Percentiles rank a stretch among this genome's conserved stretches.
phyloP scores from a whole-genome alignment of 2,329 filamentous ascomycete genomes.

The Fusarium sp. region DNA sequence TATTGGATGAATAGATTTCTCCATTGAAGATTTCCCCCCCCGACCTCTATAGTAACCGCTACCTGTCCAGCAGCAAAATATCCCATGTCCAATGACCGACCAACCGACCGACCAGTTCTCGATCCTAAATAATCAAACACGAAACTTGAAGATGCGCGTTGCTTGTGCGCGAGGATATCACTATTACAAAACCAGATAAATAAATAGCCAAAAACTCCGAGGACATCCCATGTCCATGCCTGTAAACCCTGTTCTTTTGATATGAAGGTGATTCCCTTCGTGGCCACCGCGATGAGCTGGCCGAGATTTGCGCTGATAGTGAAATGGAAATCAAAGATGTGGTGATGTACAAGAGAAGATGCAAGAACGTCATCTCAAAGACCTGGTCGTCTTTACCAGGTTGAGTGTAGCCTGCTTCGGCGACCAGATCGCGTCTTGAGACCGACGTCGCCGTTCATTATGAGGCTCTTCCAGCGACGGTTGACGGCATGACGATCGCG shows the following conservation, averaged over 20 bases:
- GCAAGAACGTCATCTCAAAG: neutral
- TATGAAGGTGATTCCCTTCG: slow-evolving; percentile 14
- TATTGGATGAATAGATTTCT: slow-evolving; percentile 4
- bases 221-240: slow-evolving; percentile 34
- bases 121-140: slow-evolving; percentile 22
- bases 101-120: neutral
- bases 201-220: slow-evolving; percentile 32
- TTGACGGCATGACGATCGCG: slow-evolving; percentile 65
- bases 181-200: slow-evolving; percentile 34
- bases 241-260: slow-evolving; percentile 31
- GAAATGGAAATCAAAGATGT: slow-evolving; percentile 13
- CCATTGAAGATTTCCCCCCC: slow-evolving; percentile 14
- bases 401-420: slow-evolving; percentile 60
- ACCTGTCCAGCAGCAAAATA: slow-evolving; percentile 1
- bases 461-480: slow-evolving; percentile 68
- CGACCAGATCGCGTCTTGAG: slow-evolving; percentile 58
- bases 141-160: slow-evolving; percentile 32
- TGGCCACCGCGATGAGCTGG: slow-evolving; percentile 9
- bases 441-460: slow-evolving; percentile 66
- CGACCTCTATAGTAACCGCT: slow-evolving; percentile 21
- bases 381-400: slow-evolving; percentile 56
- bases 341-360: slow-evolving; percentile 32
- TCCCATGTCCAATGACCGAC: neutral
- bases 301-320: slow-evolving; percentile 31
- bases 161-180: slow-evolving; percentile 37